Evolutionary conservation across 129 eudicot genomes (phyloP).

Genomic region (Lactuca sativa): DNA sequence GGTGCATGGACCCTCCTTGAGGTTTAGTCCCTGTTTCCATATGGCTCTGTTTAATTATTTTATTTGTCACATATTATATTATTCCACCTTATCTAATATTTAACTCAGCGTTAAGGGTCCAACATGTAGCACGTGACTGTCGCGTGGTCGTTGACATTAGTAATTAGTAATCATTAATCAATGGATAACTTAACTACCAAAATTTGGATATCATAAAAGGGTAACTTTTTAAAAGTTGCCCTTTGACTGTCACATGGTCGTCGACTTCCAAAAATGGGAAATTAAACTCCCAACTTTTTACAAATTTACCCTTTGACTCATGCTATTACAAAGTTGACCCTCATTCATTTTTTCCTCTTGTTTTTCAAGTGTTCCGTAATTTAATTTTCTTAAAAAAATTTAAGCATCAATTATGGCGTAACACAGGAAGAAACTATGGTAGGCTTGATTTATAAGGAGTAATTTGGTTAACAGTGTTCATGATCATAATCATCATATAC

Average conservation of each 20-base stretch:
- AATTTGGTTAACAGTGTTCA: background rate
- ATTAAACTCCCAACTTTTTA: background rate
- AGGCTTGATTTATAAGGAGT: background rate
- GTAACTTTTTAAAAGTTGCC: no score
- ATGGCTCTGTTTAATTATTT: constrained; percentile 15
- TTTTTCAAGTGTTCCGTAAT: background rate
- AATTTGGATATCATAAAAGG: background rate
- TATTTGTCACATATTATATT: background rate
- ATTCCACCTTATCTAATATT: constrained; percentile 2
- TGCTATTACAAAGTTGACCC: background rate
- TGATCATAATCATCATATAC: constrained; percentile 1
- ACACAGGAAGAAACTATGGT: background rate
- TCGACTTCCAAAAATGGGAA: no score
- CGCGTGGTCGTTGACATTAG: constrained; percentile 2
- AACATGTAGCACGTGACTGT: constrained; percentile 14
- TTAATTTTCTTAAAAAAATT: background rate
- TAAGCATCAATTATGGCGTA: no score
- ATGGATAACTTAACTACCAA: background rate
- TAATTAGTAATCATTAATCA: constrained; percentile 1
- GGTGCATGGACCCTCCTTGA: constrained; percentile 28
- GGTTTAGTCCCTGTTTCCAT: constrained; percentile 24
- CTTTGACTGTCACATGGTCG: no score
- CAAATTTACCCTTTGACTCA: background rate
- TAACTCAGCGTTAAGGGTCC: constrained; percentile 4
- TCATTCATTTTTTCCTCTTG: background rate